These are phyloP conservation scores for Daldinia childiae DNA, from an alignment of 495 filamentous ascomycete genomes.

Conservation along the genomic window DNA sequence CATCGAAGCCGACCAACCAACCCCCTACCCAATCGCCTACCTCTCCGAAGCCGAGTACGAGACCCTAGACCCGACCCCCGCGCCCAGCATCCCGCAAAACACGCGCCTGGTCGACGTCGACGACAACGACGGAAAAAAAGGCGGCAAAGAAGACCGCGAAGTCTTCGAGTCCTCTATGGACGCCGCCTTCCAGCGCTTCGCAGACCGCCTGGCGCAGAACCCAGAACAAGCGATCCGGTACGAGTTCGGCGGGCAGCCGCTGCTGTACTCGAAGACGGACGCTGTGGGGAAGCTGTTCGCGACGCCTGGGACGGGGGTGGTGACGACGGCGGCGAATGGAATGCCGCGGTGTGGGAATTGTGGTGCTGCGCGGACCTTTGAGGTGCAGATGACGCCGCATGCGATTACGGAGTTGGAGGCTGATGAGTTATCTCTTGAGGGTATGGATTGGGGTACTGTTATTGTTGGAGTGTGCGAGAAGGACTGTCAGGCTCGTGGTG, in stretches of 20 bases:
- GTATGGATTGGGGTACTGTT: constrained; percentile 99
- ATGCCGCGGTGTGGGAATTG: constrained; percentile 84
- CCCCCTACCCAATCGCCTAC: constrained; percentile 77
- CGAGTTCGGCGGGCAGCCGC: constrained; percentile 80
- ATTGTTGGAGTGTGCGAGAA: constrained; percentile 82
- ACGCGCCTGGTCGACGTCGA: constrained; percentile 67
- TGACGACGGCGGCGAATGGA: constrained; percentile 32
- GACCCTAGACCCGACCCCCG: constrained; percentile 67
- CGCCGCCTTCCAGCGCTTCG: constrained; percentile 90
- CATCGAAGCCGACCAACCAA: constrained; percentile 65
- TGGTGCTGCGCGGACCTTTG: constrained; percentile 76
- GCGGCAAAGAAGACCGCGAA: constrained; percentile 77
- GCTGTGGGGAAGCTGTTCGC: constrained; percentile 71
- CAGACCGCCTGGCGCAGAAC: constrained; percentile 87
- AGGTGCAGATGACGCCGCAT: constrained; percentile 86
- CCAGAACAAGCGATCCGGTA: constrained; percentile 94
- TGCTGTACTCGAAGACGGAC: constrained; percentile 83
- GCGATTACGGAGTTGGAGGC: constrained; percentile 89
- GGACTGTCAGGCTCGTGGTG: constrained; percentile 69
- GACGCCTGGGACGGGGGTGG: constrained; percentile 36
- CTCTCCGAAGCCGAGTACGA: constrained; percentile 92
- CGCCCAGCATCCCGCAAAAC: constrained; percentile 50
- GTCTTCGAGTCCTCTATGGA: constrained; percentile 86
- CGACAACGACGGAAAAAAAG: constrained; percentile 56
- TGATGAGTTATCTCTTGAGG: constrained; percentile 78